Percentiles rank a stretch among this genome's conserved stretches.
phyloP scores from a whole-genome alignment of 2,329 filamentous ascomycete genomes.

The Alternaria triticimaculans region DNA sequence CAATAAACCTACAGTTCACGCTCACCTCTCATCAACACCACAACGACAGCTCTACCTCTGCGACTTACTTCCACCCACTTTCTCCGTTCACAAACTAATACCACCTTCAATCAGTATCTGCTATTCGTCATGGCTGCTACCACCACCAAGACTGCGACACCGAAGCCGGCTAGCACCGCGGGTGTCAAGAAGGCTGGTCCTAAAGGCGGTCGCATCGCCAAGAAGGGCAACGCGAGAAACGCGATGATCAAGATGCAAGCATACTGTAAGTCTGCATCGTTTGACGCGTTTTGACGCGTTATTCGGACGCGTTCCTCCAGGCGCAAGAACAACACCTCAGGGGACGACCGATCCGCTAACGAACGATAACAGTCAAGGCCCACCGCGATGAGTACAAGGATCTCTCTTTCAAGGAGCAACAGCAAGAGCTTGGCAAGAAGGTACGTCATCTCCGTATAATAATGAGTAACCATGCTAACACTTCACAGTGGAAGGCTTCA shows the following conservation, averaged over 20 bases:
- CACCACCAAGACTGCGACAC: constrained; percentile 32
- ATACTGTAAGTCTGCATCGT: constrained; percentile 37
- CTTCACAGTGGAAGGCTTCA: constrained; percentile 44
- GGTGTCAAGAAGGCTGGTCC: constrained; percentile 41
- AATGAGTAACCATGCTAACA: background rate
- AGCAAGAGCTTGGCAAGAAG: constrained; percentile 46
- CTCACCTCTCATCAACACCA: constrained; percentile 2
- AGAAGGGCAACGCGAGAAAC: constrained; percentile 33
- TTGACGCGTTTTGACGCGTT: constrained; percentile 25
- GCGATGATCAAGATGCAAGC: constrained; percentile 47
- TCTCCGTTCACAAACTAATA: background rate
- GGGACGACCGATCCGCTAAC: constrained; percentile 19
- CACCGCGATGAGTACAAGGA: constrained; percentile 45
- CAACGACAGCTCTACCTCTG: constrained; percentile 8
- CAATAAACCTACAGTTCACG: constrained; percentile 22
- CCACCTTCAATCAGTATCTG: background rate
- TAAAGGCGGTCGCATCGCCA: constrained; percentile 18
- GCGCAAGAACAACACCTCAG: background rate
- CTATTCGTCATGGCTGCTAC: constrained; percentile 32
- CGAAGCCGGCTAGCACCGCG: constrained; percentile 29
- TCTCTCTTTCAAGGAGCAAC: constrained; percentile 43
- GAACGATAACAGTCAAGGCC: constrained; percentile 38
- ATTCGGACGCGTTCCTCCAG: constrained; percentile 19
- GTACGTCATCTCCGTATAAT: constrained; percentile 22
- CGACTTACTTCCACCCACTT: background rate